Evolutionary conservation across 768 basidiomycete genomes (phyloP).

Genomic region (Pilatotrama ljubarskyi): DNA sequence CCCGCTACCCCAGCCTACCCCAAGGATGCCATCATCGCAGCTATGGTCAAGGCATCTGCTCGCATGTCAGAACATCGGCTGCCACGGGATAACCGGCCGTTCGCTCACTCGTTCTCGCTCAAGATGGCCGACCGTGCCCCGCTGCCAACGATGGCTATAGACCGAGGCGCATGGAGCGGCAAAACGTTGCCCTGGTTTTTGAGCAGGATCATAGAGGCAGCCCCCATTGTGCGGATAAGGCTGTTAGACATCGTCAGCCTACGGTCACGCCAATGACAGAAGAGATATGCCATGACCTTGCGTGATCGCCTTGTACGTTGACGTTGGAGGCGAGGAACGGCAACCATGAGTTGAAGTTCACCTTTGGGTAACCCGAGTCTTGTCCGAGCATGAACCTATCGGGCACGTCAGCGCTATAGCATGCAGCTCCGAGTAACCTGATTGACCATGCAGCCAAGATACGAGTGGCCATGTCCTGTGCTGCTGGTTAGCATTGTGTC

Average conservation of each 20-base stretch:
- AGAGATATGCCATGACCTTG: constrained; percentile 7
- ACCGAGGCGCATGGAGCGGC: constrained; percentile 46
- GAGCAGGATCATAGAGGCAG: constrained; percentile 61
- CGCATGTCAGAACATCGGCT: background rate
- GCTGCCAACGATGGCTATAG: constrained; percentile 53
- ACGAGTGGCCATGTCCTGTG: constrained; percentile 63
- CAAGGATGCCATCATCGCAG: constrained; percentile 63
- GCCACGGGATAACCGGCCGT: too few relatives aligned
- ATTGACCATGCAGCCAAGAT: constrained; percentile 59
- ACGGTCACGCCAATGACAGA: too few relatives aligned
- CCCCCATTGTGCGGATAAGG: constrained; percentile 46
- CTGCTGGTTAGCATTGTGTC: too few relatives aligned
- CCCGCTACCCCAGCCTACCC: constrained; percentile 52
- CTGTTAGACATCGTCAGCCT: background rate
- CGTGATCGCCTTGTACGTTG: constrained; percentile 43
- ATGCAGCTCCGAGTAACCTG: background rate
- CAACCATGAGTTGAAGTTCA: constrained; percentile 60
- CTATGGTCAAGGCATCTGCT: constrained; percentile 52
- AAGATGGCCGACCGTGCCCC: constrained; percentile 53
- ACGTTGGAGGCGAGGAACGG: constrained; percentile 35
- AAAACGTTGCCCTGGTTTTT: constrained; percentile 54
- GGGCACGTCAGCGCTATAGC: background rate
- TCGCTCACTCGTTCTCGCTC: constrained; percentile 55
- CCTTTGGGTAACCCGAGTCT: constrained; percentile 50
- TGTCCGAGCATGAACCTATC: constrained; percentile 49